phyloP scores from a whole-genome alignment of 345 rosid genomes.

The Eucalyptus cloeziana region DNA sequence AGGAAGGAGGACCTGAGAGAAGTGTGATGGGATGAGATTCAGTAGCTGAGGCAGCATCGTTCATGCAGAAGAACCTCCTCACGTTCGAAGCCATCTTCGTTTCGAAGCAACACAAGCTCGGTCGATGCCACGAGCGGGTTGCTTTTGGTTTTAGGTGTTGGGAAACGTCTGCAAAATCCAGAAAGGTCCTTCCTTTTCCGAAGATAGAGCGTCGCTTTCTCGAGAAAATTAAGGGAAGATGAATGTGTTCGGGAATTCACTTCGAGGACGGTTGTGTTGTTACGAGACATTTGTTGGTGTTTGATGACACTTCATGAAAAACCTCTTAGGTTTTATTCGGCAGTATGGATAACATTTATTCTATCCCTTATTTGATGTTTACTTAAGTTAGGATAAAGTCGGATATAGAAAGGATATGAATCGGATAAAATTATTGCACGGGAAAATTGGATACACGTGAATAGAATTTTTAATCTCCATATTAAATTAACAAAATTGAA shows the following conservation, averaged over 20 bases:
- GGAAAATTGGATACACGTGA: rapidly evolving
- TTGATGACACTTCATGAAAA: no score
- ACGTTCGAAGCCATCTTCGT: not conserved
- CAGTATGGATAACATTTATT: no score
- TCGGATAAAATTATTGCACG: rapidly evolving
- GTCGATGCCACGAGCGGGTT: not conserved
- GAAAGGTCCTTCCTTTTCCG: not conserved
- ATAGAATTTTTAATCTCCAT: no score
- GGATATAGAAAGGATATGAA: rapidly evolving
- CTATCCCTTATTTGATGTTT: no score
- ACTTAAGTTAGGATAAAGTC: rapidly evolving
- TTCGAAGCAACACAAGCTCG: not conserved
- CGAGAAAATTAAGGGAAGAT: not conserved
- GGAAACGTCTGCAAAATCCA: not conserved
- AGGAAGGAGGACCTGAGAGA: constrained; percentile 65
- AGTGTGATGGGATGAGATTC: constrained; percentile 21
- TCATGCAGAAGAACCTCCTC: constrained; percentile 29
- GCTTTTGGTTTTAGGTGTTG: not conserved
- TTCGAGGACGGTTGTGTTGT: not conserved
- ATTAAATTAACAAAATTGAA: no score
- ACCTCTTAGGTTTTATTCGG: no score
- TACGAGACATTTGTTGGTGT: not conserved
- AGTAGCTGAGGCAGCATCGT: not conserved
- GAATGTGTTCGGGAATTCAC: not conserved
- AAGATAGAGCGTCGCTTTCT: not conserved